phyloP scores from a whole-genome alignment of 306 rosid species.

The Cicer yamashitae region DNA sequence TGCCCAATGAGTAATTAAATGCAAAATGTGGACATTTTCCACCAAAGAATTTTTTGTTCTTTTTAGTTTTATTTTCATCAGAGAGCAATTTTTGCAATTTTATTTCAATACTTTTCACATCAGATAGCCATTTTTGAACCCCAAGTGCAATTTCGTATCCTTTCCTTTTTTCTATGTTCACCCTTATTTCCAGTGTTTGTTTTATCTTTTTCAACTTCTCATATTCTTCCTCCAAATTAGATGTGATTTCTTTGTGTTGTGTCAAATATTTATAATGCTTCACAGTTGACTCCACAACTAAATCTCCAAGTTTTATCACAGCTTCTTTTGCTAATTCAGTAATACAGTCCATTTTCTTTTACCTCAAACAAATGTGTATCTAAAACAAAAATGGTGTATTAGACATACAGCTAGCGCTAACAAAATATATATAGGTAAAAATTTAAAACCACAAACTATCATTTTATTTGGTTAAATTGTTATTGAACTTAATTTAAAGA shows the following conservation, averaged over 20 bases:
- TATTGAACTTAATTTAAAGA: no score
- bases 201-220: background rate
- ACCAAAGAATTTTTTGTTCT: background rate
- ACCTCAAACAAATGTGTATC: no score
- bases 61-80: background rate
- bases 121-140: background rate
- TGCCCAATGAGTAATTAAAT: conserved; percentile 8
- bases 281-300: background rate
- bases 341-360: background rate
- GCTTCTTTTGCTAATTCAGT: background rate
- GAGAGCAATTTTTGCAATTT: background rate
- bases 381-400: background rate
- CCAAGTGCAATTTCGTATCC: background rate
- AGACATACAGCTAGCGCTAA: background rate
- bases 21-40: background rate
- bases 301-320: background rate
- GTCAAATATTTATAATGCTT: background rate
- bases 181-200: background rate
- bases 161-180: background rate
- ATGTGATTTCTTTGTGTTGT: background rate
- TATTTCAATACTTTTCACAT: background rate
- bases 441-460: no score
- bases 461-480: no score
- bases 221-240: background rate
- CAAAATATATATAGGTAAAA: background rate